phyloP scores from a whole-genome alignment of 1,284 basidiomycete species.

The Schizophyllum commune region DNA sequence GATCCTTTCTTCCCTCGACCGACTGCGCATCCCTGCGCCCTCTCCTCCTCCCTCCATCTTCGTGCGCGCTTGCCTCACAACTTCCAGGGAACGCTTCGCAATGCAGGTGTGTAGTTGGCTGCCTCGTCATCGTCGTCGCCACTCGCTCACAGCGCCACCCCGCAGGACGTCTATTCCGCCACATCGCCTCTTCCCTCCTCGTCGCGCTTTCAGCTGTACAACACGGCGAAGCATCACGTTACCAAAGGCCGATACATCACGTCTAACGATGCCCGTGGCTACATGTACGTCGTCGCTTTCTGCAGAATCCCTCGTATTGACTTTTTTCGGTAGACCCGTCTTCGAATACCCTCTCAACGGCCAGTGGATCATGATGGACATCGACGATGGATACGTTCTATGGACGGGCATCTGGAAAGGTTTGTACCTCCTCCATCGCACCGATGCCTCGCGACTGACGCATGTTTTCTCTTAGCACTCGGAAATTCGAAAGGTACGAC shows the following conservation, averaged over 20 bases:
- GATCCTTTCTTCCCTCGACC: no score
- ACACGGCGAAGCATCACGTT: constrained; percentile 57
- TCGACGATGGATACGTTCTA: constrained; percentile 79
- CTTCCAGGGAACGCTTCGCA: no score
- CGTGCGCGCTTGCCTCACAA: no score
- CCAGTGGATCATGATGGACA: constrained; percentile 91
- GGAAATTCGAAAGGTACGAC: constrained; percentile 73
- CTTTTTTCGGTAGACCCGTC: constrained; percentile 48
- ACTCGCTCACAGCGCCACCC: no score
- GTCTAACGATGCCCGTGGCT: constrained; percentile 79
- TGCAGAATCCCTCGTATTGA: background rate
- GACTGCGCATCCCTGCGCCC: no score
- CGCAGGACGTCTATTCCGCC: no score
- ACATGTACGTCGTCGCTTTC: constrained; percentile 48
- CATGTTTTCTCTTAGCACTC: constrained; percentile 40
- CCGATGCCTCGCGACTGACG: constrained; percentile 1
- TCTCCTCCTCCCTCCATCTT: no score
- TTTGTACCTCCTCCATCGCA: constrained; percentile 18
- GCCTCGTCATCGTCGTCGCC: no score
- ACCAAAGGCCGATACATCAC: constrained; percentile 82
- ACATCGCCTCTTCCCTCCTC: no score
- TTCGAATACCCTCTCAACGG: constrained; percentile 82
- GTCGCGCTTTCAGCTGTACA: no score
- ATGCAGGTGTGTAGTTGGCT: no score
- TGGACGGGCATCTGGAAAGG: constrained; percentile 90